Conservation (phyloP, 1,284 basidiomycete species). For the Pseudozyma thailandica region DNA sequence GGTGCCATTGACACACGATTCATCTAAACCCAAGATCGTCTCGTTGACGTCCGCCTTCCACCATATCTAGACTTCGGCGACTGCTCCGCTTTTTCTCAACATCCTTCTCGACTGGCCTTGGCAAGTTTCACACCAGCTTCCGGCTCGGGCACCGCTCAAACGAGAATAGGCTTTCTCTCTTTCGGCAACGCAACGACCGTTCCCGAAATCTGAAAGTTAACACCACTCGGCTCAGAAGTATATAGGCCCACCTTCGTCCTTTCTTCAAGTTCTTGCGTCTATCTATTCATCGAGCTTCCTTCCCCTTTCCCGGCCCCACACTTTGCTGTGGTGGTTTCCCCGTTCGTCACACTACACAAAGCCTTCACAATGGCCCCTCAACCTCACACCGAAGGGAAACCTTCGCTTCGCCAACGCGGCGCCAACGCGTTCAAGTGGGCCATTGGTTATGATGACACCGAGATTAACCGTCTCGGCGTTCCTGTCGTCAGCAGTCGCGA, state of each 20-base stretch:
- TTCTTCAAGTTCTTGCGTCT: conserved; percentile 1
- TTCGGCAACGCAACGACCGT: too few relatives aligned
- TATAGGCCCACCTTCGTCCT: conserved; percentile 24
- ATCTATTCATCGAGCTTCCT: not conserved
- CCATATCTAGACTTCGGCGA: conserved; percentile 13
- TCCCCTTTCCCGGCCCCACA: not conserved
- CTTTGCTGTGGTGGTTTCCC: conserved; percentile 6
- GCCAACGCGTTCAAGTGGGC: conserved; percentile 42
- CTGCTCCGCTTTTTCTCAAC: not conserved
- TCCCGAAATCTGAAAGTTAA: too few relatives aligned
- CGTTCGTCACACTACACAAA: conserved; percentile 6
- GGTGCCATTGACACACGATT: not conserved
- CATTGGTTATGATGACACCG: conserved; percentile 61
- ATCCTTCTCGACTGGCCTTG: conserved; percentile 16
- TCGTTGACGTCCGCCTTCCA: not conserved
- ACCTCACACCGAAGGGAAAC: conserved; percentile 16
- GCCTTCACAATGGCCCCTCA: conserved; percentile 24
- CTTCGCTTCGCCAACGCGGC: conserved; percentile 21
- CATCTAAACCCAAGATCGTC: not conserved
- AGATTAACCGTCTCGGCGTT: conserved; percentile 63
- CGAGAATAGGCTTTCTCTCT: too few relatives aligned
- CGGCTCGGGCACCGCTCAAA: too few relatives aligned
- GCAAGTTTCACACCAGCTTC: conserved; percentile 11
- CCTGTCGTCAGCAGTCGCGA: conserved; percentile 63
- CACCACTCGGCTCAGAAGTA: too few relatives aligned